These are phyloP conservation scores for Ustilago loliicola DNA, from an alignment of 1,284 basidiomycete genomes.

Conservation along the genomic window DNA sequence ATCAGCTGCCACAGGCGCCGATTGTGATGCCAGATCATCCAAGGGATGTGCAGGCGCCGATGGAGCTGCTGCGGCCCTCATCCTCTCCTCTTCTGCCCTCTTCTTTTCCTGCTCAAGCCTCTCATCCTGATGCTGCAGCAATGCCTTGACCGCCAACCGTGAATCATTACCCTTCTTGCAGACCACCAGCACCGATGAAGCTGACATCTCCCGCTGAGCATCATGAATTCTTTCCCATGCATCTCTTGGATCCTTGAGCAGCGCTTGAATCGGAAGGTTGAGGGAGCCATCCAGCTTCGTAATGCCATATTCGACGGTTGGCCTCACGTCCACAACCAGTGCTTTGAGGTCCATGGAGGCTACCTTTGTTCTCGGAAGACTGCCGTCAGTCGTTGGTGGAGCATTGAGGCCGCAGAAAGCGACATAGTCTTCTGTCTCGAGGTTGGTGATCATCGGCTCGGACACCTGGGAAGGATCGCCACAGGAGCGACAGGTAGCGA, in stretches of 20 bases:
- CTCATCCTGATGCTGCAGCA: conserved; percentile 78
- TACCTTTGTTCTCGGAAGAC: conserved; percentile 75
- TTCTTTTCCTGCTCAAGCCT: conserved; percentile 72
- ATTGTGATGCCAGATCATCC: not conserved
- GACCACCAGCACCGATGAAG: conserved; percentile 26
- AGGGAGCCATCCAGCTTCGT: conserved; percentile 81
- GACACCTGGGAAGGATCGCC: conserved; percentile 53
- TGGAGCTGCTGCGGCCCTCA: not conserved
- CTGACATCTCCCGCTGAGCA: not conserved
- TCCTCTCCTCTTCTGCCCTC: not conserved
- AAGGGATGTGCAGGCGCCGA: conserved; percentile 22
- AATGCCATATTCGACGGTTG: conserved; percentile 85
- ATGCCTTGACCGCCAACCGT: conserved; percentile 24
- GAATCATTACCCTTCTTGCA: conserved; percentile 69
- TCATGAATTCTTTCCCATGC: conserved; percentile 68
- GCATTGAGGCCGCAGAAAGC: conserved; percentile 61
- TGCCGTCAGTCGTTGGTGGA: conserved; percentile 62
- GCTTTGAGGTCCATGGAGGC: conserved; percentile 72
- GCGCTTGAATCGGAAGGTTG: conserved; percentile 78
- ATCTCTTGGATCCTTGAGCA: conserved; percentile 76
- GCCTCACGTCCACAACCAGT: conserved; percentile 84
- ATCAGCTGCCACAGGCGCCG: not conserved
- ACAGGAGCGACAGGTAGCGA: conserved; percentile 58
- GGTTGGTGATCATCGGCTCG: conserved; percentile 43
- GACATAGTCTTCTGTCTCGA: conserved; percentile 62